A percentile compares a stretch with the other conserved stretches of the same genome.
Conservation (phyloP, 495 filamentous ascomycete species). For the Talaromyces borbonicus region DNA sequence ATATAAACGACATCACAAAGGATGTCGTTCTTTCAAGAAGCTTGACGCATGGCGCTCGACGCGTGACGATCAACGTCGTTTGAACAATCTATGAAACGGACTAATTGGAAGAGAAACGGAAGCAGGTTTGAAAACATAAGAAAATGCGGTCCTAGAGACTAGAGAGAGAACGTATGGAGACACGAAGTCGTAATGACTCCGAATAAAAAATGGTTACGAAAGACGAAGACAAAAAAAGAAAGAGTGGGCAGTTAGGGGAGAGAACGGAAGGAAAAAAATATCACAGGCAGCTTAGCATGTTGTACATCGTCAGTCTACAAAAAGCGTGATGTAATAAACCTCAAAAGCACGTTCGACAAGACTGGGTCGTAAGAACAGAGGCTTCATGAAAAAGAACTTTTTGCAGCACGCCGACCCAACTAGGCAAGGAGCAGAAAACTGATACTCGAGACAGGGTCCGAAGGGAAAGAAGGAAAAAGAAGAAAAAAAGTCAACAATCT, state of each 20-base stretch:
- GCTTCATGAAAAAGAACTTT: slow-evolving; percentile 35
- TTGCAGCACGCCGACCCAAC: slow-evolving; percentile 42
- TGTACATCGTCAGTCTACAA: slow-evolving; percentile 27
- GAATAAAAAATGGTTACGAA: slow-evolving; percentile 12
- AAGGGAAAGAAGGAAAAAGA: slow-evolving; percentile 9
- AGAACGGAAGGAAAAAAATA: slow-evolving; percentile 3
- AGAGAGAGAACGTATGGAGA: slow-evolving; percentile 15
- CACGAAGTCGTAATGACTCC: slow-evolving; percentile 15
- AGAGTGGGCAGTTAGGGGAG: not conserved
- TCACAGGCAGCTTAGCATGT: slow-evolving; percentile 13
- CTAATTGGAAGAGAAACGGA: not conserved
- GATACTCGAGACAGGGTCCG: slow-evolving; percentile 11
- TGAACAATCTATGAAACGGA: slow-evolving; percentile 1
- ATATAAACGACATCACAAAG: not conserved
- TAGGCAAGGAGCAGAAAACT: slow-evolving; percentile 26
- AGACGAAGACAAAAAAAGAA: no score
- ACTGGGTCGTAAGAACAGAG: slow-evolving; percentile 28
- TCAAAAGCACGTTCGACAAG: slow-evolving; percentile 35
- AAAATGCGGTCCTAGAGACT: slow-evolving; percentile 6
- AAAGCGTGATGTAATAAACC: slow-evolving; percentile 25
- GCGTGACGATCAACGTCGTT: no score
- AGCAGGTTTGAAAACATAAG: not conserved
- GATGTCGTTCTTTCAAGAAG: not conserved
- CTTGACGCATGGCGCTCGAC: not conserved
- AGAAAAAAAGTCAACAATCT: slow-evolving; percentile 7